phyloP scores from a whole-genome alignment of 805 yeast species.

The Lipomyces lipofer region DNA sequence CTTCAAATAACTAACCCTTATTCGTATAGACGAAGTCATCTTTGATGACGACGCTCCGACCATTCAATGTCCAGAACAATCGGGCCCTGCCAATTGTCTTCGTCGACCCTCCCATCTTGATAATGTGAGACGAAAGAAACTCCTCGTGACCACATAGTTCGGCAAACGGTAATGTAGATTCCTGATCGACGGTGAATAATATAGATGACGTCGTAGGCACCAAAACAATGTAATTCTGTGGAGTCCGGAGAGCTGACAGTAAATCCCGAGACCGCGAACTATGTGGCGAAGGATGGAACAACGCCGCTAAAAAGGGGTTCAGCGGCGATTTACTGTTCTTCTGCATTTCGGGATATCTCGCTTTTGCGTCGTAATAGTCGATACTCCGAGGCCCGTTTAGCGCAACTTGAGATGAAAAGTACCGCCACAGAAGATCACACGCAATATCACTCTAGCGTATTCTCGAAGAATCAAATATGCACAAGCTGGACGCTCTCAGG shows the following conservation, averaged over 20 bases:
- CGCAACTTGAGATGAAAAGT: too few species aligned
- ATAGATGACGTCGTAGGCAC: conserved; percentile 60
- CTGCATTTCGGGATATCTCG: too few species aligned
- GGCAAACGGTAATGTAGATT: conserved; percentile 42
- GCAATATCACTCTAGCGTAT: too few species aligned
- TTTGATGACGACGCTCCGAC: conserved; percentile 56
- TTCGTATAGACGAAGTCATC: conserved; percentile 57
- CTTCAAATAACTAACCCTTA: conserved; percentile 47
- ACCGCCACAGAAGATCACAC: too few species aligned
- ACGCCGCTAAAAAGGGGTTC: conserved; percentile 31
- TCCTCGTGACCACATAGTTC: conserved; percentile 61
- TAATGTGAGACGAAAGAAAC: conserved; percentile 62
- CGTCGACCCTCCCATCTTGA: conserved; percentile 41
- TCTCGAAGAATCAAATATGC: too few species aligned
- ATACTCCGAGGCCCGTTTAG: too few species aligned
- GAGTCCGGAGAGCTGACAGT: conserved; percentile 33
- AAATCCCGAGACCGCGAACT: conserved; percentile 28
- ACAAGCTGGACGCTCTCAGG: too few species aligned
- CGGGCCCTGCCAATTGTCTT: conserved; percentile 40
- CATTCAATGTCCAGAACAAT: conserved; percentile 56
- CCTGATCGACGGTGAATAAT: conserved; percentile 42
- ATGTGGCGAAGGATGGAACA: conserved; percentile 23
- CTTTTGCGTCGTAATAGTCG: too few species aligned
- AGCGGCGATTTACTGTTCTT: conserved; percentile 19
- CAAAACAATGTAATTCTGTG: conserved; percentile 56